These are phyloP conservation scores for Pleodorina starrii DNA, from an alignment of 139 green algal genomes.

Conservation along the genomic window DNA sequence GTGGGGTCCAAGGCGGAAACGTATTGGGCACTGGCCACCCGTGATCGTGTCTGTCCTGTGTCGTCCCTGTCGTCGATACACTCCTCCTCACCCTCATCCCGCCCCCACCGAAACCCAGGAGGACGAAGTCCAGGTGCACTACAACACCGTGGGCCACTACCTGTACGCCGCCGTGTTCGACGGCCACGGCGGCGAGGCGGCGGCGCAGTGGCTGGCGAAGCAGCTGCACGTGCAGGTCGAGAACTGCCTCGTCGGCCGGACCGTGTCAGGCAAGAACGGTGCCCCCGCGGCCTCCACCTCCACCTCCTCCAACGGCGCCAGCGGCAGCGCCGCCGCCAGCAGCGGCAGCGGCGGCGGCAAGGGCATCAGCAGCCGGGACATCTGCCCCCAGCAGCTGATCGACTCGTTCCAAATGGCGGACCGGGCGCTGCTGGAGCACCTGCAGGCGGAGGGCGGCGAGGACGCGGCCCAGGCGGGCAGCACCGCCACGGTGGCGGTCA, in stretches of 20 bases:
- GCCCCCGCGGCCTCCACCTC: not conserved
- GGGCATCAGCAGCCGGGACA: constrained; percentile 8
- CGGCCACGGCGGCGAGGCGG: constrained; percentile 61
- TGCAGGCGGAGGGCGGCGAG: constrained; percentile 49
- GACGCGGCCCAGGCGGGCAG: constrained; percentile 8
- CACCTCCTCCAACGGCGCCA: not conserved
- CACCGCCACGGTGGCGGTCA: constrained; percentile 42
- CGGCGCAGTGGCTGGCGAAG: constrained; percentile 64
- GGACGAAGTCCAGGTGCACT: constrained; percentile 53
- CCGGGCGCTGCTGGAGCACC: constrained; percentile 63
- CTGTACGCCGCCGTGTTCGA: constrained; percentile 68
- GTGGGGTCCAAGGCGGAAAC: no score
- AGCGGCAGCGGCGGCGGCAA: not conserved
- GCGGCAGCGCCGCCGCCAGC: not conserved
- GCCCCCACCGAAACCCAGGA: no score
- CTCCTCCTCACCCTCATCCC: no score
- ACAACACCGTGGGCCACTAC: constrained; percentile 14
- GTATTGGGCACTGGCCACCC: no score
- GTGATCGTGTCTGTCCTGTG: no score
- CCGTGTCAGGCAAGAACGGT: not conserved
- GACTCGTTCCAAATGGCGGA: constrained; percentile 63
- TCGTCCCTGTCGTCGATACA: no score
- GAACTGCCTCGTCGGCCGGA: constrained; percentile 28
- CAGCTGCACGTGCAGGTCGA: constrained; percentile 53
- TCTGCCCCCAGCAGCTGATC: constrained; percentile 3